phyloP scores from a whole-genome alignment of 1,284 basidiomycete genomes.

The Chiua sp. region DNA sequence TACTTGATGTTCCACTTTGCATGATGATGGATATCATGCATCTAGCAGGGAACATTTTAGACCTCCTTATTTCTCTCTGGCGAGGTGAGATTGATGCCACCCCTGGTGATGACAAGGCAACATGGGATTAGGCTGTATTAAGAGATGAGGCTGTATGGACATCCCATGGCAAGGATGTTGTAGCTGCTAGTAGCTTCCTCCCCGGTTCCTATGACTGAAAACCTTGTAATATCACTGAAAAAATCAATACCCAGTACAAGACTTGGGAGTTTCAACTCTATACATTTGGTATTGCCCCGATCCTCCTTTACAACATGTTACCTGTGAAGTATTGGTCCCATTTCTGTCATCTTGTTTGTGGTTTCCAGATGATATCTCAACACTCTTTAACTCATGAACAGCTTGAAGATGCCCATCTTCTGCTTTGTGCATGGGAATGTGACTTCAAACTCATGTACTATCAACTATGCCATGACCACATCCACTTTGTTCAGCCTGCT shows the following conservation, averaged over 20 bases:
- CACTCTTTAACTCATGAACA: not conserved
- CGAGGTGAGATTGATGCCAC: no score
- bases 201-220: no score
- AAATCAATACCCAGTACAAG: not conserved
- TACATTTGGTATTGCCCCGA: not conserved
- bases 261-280: not conserved
- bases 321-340: not conserved
- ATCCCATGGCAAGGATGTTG: no score
- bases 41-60: not conserved
- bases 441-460: slow-evolving; percentile 7
- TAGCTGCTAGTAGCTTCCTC: no score
- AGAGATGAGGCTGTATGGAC: no score
- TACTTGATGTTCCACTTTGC: not conserved
- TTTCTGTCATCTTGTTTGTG: not conserved
- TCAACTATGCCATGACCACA: not conserved
- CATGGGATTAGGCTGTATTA: not conserved
- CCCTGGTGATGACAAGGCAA: no score
- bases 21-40: not conserved
- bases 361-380: not conserved
- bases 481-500: not conserved
- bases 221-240: not conserved
- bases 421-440: not conserved
- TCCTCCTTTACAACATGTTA: not conserved
- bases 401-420: not conserved
- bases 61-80: no score